Base-by-base conservation (phyloP, 2,329 filamentous ascomycete genomes). In the Juglanconis oblonga region DNA sequence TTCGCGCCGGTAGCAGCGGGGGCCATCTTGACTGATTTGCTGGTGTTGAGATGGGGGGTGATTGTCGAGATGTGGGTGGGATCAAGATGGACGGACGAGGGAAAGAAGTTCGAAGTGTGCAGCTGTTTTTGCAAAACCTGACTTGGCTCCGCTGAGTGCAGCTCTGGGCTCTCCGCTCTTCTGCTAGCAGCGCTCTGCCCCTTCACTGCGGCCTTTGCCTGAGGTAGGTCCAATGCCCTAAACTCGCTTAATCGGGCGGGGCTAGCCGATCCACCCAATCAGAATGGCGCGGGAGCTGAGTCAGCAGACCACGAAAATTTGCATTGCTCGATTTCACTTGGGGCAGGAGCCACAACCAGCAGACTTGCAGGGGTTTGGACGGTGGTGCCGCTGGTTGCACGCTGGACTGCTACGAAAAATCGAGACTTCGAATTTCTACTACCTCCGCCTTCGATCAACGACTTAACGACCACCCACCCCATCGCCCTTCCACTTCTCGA, bases 1-100 rank as follows among this genome's bases (percentile, higher is more conserved):
- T 90, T 90, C 74, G 84, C 87, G 76, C 87, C 87, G 74, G 86
- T 81, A 74, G 72, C 71, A 70, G 77, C 76, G 75, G 77, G 77
- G 68, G 77, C 78, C 78, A 80, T 80, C 67, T 76, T 77, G 73
- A 73, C 69, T 69, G 68, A 66, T 72, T 72, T 66, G 57, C 45
- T 61, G 55, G 64, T 71, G 65, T 68, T 69, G 59, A 58, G 59
- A 60, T 64, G 69, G 64, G 67, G 61, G 69, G 66, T 68, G 63
- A 62, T 61, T 66, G 64, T 40, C 47, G 47, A 50, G 47, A 42
- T 48, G 55, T 50, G 47, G 55, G 47, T 51, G 38, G 40, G 40
- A 54, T 45, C 52, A 54, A 44, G 56, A 55, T 59, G 58, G 54
- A 17, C 55, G 59, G 58, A 55, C 50, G 42, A 38, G 42, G 50